Percentiles rank a stretch among this genome's conserved stretches.
Evolutionary conservation across 2,329 filamentous ascomycete species (phyloP).

Genomic region (Neofusicoccum ribis): DNA sequence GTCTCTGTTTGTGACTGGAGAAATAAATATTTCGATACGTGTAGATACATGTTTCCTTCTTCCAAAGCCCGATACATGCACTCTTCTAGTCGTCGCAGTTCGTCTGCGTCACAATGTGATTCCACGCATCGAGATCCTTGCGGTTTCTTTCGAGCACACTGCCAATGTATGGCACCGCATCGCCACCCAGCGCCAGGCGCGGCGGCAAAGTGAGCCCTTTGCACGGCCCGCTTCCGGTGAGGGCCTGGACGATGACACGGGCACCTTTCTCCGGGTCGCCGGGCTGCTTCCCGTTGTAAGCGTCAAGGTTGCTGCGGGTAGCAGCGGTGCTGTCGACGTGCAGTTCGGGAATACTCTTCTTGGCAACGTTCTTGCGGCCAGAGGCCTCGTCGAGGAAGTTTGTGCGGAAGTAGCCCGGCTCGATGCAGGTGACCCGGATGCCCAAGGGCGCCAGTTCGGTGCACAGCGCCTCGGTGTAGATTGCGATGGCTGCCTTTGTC

Average conservation of each 20-base stretch:
- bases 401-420: constrained; percentile 62
- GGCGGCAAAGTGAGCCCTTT: background rate
- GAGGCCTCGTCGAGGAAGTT: constrained; percentile 3
- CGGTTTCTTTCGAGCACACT: background rate
- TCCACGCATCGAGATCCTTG: background rate
- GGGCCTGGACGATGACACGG: constrained; percentile 55
- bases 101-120: constrained; percentile 22
- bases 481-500: constrained; percentile 83
- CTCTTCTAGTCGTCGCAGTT: no score
- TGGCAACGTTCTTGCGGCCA: constrained; percentile 5
- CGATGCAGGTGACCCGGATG: constrained; percentile 82
- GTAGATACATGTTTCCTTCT: no score
- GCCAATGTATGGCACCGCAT: background rate
- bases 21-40: no score
- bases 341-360: constrained; percentile 35
- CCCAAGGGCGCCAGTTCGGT: constrained; percentile 79
- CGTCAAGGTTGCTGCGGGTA: background rate
- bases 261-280: constrained; percentile 59
- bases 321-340: constrained; percentile 41
- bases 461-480: constrained; percentile 79
- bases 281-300: constrained; percentile 40
- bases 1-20: no score
- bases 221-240: constrained; percentile 54
- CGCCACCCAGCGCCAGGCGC: background rate
- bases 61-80: no score